Evolutionary conservation across 805 yeast species (phyloP).

Genomic region (Yamadazyma akitaensis): DNA sequence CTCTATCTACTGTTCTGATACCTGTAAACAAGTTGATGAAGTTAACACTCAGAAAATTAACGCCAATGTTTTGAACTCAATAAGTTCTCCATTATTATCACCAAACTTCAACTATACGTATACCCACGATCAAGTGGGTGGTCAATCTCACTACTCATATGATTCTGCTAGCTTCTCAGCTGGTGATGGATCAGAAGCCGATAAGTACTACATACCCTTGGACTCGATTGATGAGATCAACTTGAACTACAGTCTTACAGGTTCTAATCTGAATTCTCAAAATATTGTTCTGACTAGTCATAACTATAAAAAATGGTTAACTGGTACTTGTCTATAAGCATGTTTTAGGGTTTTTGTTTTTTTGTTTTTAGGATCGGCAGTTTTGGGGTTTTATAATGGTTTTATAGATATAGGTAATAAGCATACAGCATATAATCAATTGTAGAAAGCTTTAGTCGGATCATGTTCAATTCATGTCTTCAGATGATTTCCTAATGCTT

Average conservation of each 20-base stretch:
- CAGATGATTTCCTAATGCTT: background rate
- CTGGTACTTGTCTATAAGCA: slow-evolving; percentile 8
- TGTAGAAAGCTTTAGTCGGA: no score
- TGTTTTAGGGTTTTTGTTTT: background rate
- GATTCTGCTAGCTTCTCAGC: background rate
- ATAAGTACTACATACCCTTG: slow-evolving; percentile 6
- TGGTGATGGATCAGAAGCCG: background rate
- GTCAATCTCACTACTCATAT: background rate
- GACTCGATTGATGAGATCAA: slow-evolving; percentile 13
- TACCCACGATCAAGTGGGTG: background rate
- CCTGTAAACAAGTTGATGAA: slow-evolving; percentile 34
- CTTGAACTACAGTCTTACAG: slow-evolving; percentile 9
- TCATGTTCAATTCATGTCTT: no score
- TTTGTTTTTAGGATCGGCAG: no score
- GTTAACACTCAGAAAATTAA: slow-evolving; percentile 12
- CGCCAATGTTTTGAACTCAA: slow-evolving; percentile 12
- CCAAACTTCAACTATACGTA: slow-evolving; percentile 8
- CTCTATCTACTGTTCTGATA: slow-evolving; percentile 26
- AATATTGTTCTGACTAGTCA: slow-evolving; percentile 8
- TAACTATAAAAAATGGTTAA: slow-evolving; percentile 16
- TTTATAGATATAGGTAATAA: slow-evolving; percentile 1
- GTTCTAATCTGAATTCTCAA: background rate
- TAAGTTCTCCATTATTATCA: slow-evolving; percentile 38
- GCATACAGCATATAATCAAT: background rate
- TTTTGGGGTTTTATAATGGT: background rate